Evolutionary conservation across 2,329 filamentous ascomycete species (phyloP), one percentile per base, ranked within the genome.

Genomic region (Phoma sp.): DNA sequence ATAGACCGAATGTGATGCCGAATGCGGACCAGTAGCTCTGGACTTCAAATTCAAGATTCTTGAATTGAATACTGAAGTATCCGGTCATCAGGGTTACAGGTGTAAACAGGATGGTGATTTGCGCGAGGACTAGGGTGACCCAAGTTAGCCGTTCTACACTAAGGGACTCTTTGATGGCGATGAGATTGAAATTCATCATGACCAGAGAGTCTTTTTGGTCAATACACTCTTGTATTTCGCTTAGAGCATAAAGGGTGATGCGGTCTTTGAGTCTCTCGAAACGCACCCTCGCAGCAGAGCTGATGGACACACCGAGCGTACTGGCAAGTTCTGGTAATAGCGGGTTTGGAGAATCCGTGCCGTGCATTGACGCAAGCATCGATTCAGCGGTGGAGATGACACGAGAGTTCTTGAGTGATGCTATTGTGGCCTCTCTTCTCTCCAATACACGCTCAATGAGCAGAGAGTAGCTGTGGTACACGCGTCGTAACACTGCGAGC

Each of bases 111-210:
- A 91, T 89, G 10, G 86, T 89, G 5, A 89, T 84, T 69, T 92
- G 91, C 41, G 88, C 88, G 9, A 92, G 79, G 4, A 92, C 77
- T 4, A 90, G 85, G 3, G 89, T 89, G 59, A 88, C 86, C 52
- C 88, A 80, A 0, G 88, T 91, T 18, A 92, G 80, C 18, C 86
- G 82, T 55, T 90, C 88, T 9, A 90, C 89, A 4, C 86, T 84
- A 59, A 86, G 83, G 0, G 88, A 89, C 71, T 91, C 88, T 68
- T 89, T 90, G 66, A 91, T 85, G 14, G 88, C 85, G 53, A 89
- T 90, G 59, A 92, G 81, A 70, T 89, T 90, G 79, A 91, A 91
- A 70, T 91, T 91, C 68, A 90, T 85, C 58, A 84, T 83, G 3
- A 89, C 86, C 24, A 92, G 76, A 0, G 85, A 85, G 24, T 88